These are phyloP conservation scores for Gynochthodes officinalis DNA, from an alignment of 257 asterid genomes.

Conservation along the genomic window DNA sequence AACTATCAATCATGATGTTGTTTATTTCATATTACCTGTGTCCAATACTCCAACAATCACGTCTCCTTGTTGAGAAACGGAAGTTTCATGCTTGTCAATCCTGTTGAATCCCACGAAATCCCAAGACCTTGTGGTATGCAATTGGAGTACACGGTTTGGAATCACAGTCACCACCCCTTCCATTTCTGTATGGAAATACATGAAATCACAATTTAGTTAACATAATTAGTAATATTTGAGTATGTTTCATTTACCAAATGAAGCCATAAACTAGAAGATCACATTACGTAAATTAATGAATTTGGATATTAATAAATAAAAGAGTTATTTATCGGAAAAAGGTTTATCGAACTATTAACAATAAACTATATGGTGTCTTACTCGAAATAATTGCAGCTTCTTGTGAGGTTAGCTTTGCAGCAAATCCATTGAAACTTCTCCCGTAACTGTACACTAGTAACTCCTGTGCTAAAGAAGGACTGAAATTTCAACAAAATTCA, in stretches of 20 bases:
- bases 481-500: constrained; percentile 20
- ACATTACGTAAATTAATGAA: no score
- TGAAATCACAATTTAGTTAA: constrained; percentile 22
- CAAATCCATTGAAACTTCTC: constrained; percentile 61
- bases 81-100: constrained; percentile 19
- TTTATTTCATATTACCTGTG: constrained; percentile 16
- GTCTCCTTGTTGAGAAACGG: constrained; percentile 29
- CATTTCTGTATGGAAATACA: no score
- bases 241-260: no score
- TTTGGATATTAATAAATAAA: no score
- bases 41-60: constrained; percentile 46
- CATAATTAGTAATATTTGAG: no score
- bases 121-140: constrained; percentile 56
- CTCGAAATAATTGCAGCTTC: constrained; percentile 35
- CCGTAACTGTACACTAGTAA: constrained; percentile 47
- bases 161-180: constrained; percentile 47
- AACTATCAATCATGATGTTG: no score
- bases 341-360: no score
- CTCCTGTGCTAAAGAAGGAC: constrained; percentile 35
- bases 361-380: background rate
- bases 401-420: constrained; percentile 50
- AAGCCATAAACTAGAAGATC: no score
- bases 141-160: constrained; percentile 30
- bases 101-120: constrained; percentile 42
- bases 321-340: no score